Conservation (phyloP, 352 stramenopile species). For the Phytophthora quininea region DNA sequence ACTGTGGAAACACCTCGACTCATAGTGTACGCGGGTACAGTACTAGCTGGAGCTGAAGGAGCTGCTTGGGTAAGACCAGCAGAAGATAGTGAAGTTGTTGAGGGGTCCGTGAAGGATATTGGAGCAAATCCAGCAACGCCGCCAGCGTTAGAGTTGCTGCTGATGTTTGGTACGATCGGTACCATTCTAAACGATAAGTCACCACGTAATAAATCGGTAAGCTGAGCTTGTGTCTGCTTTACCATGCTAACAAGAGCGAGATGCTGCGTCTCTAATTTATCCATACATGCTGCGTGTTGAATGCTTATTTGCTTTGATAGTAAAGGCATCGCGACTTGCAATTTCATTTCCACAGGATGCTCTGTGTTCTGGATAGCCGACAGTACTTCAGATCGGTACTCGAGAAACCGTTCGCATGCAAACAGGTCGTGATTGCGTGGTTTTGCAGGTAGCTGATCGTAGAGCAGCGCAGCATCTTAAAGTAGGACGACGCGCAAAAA, state of each 20-base stretch:
- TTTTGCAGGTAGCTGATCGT: not conserved
- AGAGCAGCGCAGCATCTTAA: constrained; percentile 12
- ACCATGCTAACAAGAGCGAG: not conserved
- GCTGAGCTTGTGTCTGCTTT: not conserved
- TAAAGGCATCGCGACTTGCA: not conserved
- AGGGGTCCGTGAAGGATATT: too few relatives aligned
- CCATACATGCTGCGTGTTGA: constrained; percentile 13
- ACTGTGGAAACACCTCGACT: not conserved
- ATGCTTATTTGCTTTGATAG: constrained; percentile 4
- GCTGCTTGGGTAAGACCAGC: too few relatives aligned
- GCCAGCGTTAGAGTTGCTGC: too few relatives aligned
- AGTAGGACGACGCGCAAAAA: not conserved
- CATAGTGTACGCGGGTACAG: not conserved
- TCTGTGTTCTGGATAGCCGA: not conserved
- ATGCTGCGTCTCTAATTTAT: constrained; percentile 4
- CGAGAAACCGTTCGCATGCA: constrained; percentile 3
- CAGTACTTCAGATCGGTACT: constrained; percentile 2
- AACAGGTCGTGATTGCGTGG: not conserved
- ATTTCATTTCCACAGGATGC: constrained; percentile 9
- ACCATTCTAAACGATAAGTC: not conserved
- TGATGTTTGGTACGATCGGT: too few relatives aligned
- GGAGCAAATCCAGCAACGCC: too few relatives aligned
- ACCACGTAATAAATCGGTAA: not conserved
- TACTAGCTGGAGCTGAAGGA: not conserved
- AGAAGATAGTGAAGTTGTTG: too few relatives aligned